phyloP scores from a whole-genome alignment of 441 rosid species.

The California macrophylla region DNA sequence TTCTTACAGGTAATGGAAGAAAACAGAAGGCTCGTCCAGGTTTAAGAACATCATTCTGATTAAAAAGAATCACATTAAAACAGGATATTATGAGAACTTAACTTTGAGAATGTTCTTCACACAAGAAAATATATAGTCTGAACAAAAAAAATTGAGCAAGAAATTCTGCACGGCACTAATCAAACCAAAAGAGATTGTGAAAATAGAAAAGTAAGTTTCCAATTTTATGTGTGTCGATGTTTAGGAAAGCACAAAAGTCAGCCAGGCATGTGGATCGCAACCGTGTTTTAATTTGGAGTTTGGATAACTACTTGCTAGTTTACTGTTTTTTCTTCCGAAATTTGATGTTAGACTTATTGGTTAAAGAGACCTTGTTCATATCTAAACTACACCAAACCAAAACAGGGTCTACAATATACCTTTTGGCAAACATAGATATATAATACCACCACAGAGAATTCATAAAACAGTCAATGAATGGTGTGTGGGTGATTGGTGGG shows the following conservation, averaged over 20 bases:
- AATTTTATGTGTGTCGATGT: not conserved
- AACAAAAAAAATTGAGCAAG: not conserved
- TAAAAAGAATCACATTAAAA: constrained; percentile 12
- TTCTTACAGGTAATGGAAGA: constrained; percentile 92
- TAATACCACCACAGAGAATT: not conserved
- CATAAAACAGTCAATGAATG: not conserved
- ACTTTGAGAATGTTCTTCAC: not conserved
- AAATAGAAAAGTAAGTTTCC: not conserved
- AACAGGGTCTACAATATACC: not conserved
- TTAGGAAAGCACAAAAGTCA: not conserved
- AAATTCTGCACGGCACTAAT: not conserved
- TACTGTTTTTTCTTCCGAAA: not conserved
- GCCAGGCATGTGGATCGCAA: not conserved
- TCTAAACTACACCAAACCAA: not conserved
- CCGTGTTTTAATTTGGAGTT: not conserved
- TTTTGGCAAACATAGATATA: not conserved
- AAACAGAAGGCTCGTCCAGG: constrained; percentile 91
- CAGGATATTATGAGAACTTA: constrained; percentile 20
- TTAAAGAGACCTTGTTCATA: not conserved
- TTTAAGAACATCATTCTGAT: constrained; percentile 58
- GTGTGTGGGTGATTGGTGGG: not conserved
- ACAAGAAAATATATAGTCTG: not conserved
- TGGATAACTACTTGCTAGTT: not conserved
- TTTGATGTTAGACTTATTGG: not conserved
- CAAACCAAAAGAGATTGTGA: constrained; percentile 5